phyloP scores from a whole-genome alignment of 2,329 filamentous ascomycete genomes.

The Talaromyces islandicus region DNA sequence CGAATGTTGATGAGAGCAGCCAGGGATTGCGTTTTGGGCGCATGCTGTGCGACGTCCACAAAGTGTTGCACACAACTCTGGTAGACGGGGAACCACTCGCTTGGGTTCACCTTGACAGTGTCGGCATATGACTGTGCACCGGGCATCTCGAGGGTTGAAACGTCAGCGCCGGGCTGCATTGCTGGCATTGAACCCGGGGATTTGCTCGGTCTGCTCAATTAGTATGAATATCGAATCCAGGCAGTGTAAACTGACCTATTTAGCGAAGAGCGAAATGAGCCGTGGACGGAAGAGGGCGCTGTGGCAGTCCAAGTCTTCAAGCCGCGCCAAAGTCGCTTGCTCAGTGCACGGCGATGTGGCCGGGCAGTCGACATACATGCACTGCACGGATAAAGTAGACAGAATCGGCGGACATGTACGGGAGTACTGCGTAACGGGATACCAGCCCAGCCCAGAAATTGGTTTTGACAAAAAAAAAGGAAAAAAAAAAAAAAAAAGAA shows the following conservation, averaged over 20 bases:
- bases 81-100: slow-evolving; percentile 87
- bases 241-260: slow-evolving; percentile 1
- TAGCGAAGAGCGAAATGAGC: not conserved
- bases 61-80: slow-evolving; percentile 84
- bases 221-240: not conserved
- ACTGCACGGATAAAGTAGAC: not conserved
- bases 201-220: not conserved
- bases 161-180: slow-evolving; percentile 3
- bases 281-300: not conserved
- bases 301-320: not conserved
- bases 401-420: slow-evolving; percentile 3
- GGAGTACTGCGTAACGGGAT: not conserved
- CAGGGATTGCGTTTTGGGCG: slow-evolving; percentile 71
- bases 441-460: not conserved
- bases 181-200: not conserved
- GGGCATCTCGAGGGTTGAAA: slow-evolving; percentile 1
- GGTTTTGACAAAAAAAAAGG: too few relatives aligned
- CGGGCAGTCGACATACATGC: slow-evolving; percentile 12
- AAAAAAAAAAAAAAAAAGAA: not conserved
- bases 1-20: slow-evolving; percentile 89
- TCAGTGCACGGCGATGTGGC: slow-evolving; percentile 5
- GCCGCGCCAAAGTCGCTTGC: slow-evolving; percentile 7
- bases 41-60: slow-evolving; percentile 79
- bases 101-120: slow-evolving; percentile 53
- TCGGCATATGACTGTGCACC: slow-evolving; percentile 17